Base-by-base conservation (phyloP, 2,329 filamentous ascomycete species). In the Fusarium nygamai region DNA sequence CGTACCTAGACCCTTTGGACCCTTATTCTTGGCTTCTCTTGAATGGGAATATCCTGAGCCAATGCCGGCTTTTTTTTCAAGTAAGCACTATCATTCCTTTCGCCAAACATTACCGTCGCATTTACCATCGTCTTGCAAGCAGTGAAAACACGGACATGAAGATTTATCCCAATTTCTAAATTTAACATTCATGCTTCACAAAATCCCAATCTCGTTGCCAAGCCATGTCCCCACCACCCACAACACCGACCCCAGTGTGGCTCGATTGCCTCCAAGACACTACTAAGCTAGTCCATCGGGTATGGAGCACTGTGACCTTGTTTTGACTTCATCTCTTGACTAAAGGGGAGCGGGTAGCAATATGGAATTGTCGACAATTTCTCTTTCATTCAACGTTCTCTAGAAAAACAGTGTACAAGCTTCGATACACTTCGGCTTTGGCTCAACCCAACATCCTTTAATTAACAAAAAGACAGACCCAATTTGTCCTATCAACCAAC, bases 1-100 rank as follows among this genome's bases (percentile, higher is more conserved):
- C 53, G 14, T 61, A 22, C 41, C 24, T 29, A 31, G 20, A 29
- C 31, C 50, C 39, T 41, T 41, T 60, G 43, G 56, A 60, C 64
- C 69, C 57, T 65, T 69, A 51, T 70, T 71, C 67, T 71, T 71
- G 57, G 69, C 67, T 39, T 44, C 46, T 41, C 44, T 63, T 54
- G n/a, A 24, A 34, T 47, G 46, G 11, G 39, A 56, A 36, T 22
- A 19, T 17, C 43, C 59, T 48, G 31, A 39, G 65, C 59, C 36
- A 27, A 48, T 44, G 38, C 46, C 31, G 39, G 17, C n/a, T n/a
- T 10, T 61, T 47, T 39, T 13, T 14, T 31, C 38, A n/a, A 22
- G 14, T 39, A 34, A 38, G 41, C 62, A 39, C 36, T 59, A 44
- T 31, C 67, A 27, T 43, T 38, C 41, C 22, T 51, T 44, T 43